Percentiles rank a stretch among this genome's conserved stretches.
Evolutionary conservation across 2,329 filamentous ascomycete genomes (phyloP).

Genomic region (Coniochaeta ligniaria): DNA sequence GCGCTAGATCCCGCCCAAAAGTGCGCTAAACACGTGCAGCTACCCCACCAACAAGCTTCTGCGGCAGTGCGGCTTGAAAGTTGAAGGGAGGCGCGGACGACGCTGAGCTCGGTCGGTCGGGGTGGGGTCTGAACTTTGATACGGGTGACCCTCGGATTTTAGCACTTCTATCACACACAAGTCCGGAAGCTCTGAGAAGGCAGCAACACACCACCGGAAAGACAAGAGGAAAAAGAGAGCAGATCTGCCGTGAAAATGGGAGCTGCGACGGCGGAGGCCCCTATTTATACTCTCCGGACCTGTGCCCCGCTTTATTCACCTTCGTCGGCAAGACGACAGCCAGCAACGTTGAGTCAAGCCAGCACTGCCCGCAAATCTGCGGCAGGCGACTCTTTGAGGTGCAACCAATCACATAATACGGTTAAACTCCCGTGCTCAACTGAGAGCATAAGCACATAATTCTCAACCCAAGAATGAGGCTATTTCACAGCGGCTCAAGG

Average conservation of each 20-base stretch:
- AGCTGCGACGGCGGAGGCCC: not conserved
- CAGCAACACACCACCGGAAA: not conserved
- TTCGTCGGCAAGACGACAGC: not conserved
- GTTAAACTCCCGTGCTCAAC: not conserved
- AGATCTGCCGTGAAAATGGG: not conserved
- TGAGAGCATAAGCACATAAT: not conserved
- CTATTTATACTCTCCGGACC: constrained; percentile 1
- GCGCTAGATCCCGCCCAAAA: not conserved
- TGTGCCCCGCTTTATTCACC: not conserved
- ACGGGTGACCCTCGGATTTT: not conserved
- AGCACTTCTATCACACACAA: not conserved
- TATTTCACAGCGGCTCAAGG: not conserved
- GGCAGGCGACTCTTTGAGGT: not conserved
- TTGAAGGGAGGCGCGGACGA: not conserved
- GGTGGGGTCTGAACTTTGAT: not conserved
- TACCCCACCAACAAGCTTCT: not conserved
- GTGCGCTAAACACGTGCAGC: not conserved
- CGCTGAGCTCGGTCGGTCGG: not conserved
- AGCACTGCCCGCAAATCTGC: not conserved
- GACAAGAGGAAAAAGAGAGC: not conserved
- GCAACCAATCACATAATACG: constrained; percentile 3
- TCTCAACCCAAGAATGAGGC: not conserved
- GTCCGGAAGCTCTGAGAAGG: not conserved
- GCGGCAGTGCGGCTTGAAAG: not conserved
- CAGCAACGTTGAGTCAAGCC: not conserved